Percentiles rank a stretch among this genome's conserved stretches.
Evolutionary conservation across 2,329 filamentous ascomycete species (phyloP).

Genomic region (Fusarium setosum): DNA sequence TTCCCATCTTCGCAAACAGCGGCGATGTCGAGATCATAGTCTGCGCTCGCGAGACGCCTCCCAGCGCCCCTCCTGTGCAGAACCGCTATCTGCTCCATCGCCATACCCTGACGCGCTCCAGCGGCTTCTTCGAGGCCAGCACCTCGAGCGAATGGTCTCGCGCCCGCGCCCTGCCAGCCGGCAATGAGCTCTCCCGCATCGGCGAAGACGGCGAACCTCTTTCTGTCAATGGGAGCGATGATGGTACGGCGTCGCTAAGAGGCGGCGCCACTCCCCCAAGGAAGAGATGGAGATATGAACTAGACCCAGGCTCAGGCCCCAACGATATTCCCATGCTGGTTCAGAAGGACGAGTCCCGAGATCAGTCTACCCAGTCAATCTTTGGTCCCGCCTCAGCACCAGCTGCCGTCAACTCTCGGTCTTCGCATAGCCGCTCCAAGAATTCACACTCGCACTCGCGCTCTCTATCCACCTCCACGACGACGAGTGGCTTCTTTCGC

Average conservation of each 20-base stretch:
- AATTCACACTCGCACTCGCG: slow-evolving; percentile 49
- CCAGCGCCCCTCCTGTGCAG: slow-evolving; percentile 56
- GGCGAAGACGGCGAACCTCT: slow-evolving; percentile 54
- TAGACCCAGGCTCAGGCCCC: slow-evolving; percentile 79
- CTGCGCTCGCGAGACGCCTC: slow-evolving; percentile 59
- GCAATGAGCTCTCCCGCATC: slow-evolving; percentile 65
- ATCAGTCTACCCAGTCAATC: slow-evolving; percentile 43
- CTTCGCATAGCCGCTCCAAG: slow-evolving; percentile 47
- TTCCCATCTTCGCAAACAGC: slow-evolving; percentile 88
- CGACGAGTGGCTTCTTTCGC: slow-evolving; percentile 75
- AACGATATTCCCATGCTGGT: slow-evolving; percentile 90
- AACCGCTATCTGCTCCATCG: slow-evolving; percentile 89
- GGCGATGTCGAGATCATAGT: slow-evolving; percentile 94
- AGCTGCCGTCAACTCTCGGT: slow-evolving; percentile 35
- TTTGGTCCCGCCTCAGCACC: slow-evolving; percentile 44
- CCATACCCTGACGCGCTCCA: slow-evolving; percentile 88
- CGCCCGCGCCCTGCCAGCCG: slow-evolving; percentile 43
- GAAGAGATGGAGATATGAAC: slow-evolving; percentile 85
- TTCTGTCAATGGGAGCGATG: slow-evolving; percentile 34
- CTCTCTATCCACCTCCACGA: slow-evolving; percentile 63
- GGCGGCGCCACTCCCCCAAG: slow-evolving; percentile 32
- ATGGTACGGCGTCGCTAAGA: slow-evolving; percentile 30
- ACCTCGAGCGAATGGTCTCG: slow-evolving; percentile 80
- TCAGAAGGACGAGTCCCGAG: slow-evolving; percentile 71
- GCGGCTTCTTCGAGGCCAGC: slow-evolving; percentile 91